Conservation (phyloP, 768 basidiomycete species). For the Daedalea quercina region DNA sequence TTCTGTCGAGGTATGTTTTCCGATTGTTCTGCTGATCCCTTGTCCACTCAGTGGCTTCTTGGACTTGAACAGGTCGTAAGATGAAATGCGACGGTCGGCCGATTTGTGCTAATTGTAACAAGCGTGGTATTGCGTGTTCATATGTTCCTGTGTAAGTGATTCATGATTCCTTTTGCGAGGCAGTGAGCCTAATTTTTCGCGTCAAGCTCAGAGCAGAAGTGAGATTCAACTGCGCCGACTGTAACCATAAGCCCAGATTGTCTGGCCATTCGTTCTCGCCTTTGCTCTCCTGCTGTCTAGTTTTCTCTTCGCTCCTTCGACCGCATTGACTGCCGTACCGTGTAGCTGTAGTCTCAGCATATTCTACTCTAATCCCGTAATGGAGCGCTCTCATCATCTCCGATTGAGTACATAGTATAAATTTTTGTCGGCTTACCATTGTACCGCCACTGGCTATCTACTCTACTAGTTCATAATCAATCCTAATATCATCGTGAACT, state of each 20-base stretch:
- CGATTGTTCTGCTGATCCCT: constrained; percentile 1
- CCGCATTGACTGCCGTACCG: background rate
- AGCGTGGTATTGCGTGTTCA: constrained; percentile 48
- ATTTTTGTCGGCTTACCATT: no score
- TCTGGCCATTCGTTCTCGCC: background rate
- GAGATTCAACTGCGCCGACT: background rate
- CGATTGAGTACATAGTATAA: no score
- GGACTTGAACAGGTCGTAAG: constrained; percentile 46
- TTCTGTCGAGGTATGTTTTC: constrained; percentile 58
- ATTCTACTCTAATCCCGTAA: no score
- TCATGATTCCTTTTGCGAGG: background rate
- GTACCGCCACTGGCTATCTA: no score
- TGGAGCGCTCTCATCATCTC: no score
- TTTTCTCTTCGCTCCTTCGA: background rate
- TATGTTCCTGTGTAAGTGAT: constrained; percentile 60
- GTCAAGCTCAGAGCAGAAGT: background rate
- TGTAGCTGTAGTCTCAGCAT: background rate
- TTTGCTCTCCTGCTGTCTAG: background rate
- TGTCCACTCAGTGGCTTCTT: background rate
- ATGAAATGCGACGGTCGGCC: constrained; percentile 71
- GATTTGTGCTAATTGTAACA: constrained; percentile 60
- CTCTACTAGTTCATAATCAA: no score
- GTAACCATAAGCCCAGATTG: background rate
- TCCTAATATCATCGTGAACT: no score
- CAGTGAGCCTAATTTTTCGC: background rate